phyloP scores from a whole-genome alignment of 2,329 filamentous ascomycete genomes.

The Phialophora tarda region DNA sequence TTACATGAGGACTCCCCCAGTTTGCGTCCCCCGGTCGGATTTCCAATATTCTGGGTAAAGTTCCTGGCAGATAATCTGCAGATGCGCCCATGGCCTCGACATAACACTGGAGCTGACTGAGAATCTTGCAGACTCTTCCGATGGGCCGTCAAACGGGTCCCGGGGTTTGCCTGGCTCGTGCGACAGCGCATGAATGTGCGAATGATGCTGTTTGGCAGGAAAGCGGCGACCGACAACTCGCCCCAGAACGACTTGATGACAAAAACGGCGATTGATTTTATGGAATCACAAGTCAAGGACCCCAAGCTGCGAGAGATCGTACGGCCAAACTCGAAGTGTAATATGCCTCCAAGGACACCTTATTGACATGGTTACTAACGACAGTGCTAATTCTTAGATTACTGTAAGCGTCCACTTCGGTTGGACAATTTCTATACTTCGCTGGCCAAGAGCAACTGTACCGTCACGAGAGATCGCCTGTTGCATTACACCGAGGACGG shows the following conservation, averaged over 20 bases:
- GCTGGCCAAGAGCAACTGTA: slow-evolving; percentile 24
- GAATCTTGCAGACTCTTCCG: slow-evolving; percentile 7
- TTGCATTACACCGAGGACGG: slow-evolving; percentile 26
- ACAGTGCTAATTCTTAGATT: slow-evolving; percentile 3
- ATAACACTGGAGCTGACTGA: not conserved
- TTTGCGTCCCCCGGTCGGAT: not conserved
- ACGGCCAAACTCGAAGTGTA: slow-evolving; percentile 21
- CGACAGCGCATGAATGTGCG: slow-evolving; percentile 16
- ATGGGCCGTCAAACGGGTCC: slow-evolving; percentile 14
- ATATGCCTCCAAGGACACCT: slow-evolving; percentile 4
- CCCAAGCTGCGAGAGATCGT: slow-evolving; percentile 23
- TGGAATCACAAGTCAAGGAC: slow-evolving; percentile 28
- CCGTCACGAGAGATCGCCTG: slow-evolving; percentile 22
- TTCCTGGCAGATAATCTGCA: not conserved
- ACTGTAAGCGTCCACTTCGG: slow-evolving; percentile 24
- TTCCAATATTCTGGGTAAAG: not conserved
- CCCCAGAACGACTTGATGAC: slow-evolving; percentile 21
- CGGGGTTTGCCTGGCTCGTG: slow-evolving; percentile 15
- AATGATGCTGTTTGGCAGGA: slow-evolving; percentile 17
- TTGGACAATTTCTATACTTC: slow-evolving; percentile 24
- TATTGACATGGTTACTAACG: not conserved
- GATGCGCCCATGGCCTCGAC: not conserved
- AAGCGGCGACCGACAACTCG: slow-evolving; percentile 5
- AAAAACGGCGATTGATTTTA: slow-evolving; percentile 12
- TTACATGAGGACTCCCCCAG: not conserved